phyloP scores from a whole-genome alignment of 148 eudicot species.

The Gaultheria prostrata region DNA sequence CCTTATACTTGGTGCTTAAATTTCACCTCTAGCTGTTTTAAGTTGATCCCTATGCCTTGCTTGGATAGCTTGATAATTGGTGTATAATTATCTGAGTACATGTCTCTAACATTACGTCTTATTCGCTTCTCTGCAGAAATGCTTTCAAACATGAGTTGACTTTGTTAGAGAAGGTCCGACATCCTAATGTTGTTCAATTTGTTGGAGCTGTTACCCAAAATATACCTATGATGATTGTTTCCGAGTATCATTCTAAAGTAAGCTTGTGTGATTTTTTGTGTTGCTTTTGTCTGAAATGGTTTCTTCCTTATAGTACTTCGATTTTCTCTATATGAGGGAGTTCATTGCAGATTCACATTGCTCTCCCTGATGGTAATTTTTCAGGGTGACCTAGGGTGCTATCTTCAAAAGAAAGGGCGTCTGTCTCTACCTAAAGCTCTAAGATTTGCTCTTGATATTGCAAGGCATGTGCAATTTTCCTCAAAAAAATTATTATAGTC shows the following conservation, averaged over 20 bases:
- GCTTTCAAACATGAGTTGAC: conserved; percentile 86
- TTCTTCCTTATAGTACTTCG: neutral
- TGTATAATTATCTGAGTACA: neutral
- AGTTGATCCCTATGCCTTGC: neutral
- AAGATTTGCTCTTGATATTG: conserved; percentile 91
- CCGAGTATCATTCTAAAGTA: conserved; percentile 81
- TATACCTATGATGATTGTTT: conserved; percentile 96
- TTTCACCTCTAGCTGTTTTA: neutral
- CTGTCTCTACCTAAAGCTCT: conserved; percentile 74
- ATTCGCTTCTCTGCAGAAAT: conserved; percentile 51
- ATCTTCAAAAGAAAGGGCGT: conserved; percentile 88
- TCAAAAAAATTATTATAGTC: neutral
- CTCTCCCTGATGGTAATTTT: conserved; percentile 16
- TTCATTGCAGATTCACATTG: neutral
- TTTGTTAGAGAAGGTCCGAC: conserved; percentile 88
- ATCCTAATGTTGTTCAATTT: conserved; percentile 96
- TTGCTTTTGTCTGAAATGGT: neutral
- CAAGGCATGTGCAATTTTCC: conserved; percentile 52
- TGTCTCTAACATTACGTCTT: neutral
- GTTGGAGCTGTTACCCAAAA: conserved; percentile 99
- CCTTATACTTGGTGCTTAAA: neutral
- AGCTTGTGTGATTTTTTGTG: conserved; percentile 10
- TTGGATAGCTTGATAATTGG: conserved; percentile 6
- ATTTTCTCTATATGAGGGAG: neutral
- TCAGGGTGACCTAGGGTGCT: conserved; percentile 88